Evolutionary conservation across 176 grass and related monocot genomes (phyloP), one percentile per base, ranked within the genome.

Genomic region (Themeda triandra): DNA sequence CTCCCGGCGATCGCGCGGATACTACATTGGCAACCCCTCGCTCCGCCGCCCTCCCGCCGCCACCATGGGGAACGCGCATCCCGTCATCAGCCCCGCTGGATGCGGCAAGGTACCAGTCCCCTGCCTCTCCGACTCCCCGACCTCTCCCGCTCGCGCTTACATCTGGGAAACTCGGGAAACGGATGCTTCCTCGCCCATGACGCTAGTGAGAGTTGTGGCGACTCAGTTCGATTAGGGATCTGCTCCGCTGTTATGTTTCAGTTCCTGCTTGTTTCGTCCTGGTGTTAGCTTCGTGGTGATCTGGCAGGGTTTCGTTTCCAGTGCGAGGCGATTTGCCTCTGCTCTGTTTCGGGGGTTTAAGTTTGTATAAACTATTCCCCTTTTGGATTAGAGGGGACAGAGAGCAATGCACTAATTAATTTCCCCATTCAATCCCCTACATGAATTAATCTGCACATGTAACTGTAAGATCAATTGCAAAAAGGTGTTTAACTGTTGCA

Each of bases 51-150:
- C 24, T 67, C 6, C 18, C 79, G 76, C 25, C 73, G 2, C 81
- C 73, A 2, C 81, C 25, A 98, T 98, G 96, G 93, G 3, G 37
- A 95, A 87, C 81, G 91, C 93, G 37, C 96, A 96, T 84, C 93
- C 94, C 42, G 96, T 96, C 46, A 98, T 98, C 39, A 88, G 93
- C 56, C 93, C 96, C 33, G 96, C 96, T 9, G 93, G 96, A 44
- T 94, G 96, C 76, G 93, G 93, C 86, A 95, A 98, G 93, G 96
- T 98, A 33, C 69, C 28, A 3, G 0, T 54, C 63, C 82, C 5
- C 21, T 24, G 8, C 8, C 56, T 10, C 6, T 59, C 8, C 21
- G 10, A 68, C 32, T 15, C 37, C 69, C 36, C 1, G 3, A 11
- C 4, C 27, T 14, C 29, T 75, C 14, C 15, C 25, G 72, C 2